A percentile compares a stretch with the other conserved stretches of the same genome.
Evolutionary conservation across 805 yeast genomes (phyloP).

Genomic region (Kazachstania africana): DNA sequence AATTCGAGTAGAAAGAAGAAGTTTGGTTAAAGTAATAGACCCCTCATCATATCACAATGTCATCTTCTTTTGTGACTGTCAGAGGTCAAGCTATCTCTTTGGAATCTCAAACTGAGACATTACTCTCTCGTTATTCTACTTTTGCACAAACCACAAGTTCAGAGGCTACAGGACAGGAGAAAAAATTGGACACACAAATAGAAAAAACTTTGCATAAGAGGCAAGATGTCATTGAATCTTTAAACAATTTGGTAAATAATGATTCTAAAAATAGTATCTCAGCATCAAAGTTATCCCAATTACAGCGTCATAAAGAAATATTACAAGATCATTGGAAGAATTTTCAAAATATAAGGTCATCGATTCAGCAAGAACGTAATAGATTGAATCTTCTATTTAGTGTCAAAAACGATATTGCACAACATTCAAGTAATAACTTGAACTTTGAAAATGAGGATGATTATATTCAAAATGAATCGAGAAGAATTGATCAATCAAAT

Average conservation of each 20-base stretch:
- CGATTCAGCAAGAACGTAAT: conserved; percentile 64
- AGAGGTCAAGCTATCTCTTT: conserved; percentile 56
- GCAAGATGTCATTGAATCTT: conserved; percentile 39
- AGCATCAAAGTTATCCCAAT: conserved; percentile 67
- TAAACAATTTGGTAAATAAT: conserved; percentile 44
- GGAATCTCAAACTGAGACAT: conserved; percentile 55
- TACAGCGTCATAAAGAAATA: conserved; percentile 70
- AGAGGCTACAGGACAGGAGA: conserved; percentile 38
- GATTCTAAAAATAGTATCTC: conserved; percentile 38
- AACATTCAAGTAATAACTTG: conserved; percentile 33
- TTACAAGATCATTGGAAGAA: conserved; percentile 58
- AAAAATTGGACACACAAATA: conserved; percentile 32
- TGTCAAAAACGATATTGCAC: conserved; percentile 71
- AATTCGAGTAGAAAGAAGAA: too few species aligned
- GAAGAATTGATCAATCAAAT: conserved; percentile 62
- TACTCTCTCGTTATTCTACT: conserved; percentile 41
- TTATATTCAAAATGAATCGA: conserved; percentile 68
- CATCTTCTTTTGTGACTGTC: conserved; percentile 45
- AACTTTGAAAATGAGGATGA: conserved; percentile 40
- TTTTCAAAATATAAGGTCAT: conserved; percentile 43
- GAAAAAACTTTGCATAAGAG: conserved; percentile 43
- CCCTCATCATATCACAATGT: too few species aligned
- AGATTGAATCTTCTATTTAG: conserved; percentile 60
- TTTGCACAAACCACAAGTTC: conserved; percentile 42
- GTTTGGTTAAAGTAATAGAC: too few species aligned